phyloP scores from a whole-genome alignment of 805 yeast species.

The Sugiyamaella valdiviana region DNA sequence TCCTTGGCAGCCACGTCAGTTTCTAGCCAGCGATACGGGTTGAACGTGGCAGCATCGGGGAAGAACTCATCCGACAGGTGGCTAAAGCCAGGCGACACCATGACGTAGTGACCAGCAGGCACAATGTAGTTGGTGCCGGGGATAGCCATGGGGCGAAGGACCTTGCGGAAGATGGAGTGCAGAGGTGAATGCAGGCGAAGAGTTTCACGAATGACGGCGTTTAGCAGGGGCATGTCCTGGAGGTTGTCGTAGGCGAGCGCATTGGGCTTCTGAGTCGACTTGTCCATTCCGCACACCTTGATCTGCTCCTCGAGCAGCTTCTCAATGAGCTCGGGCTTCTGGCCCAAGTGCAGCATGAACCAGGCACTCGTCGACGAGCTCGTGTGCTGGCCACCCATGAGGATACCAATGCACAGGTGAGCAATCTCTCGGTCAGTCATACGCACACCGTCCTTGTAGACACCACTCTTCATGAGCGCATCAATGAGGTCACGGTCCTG shows the following conservation, averaged over 20 bases:
- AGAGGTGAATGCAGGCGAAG: slow-evolving; percentile 94
- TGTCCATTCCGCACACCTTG: slow-evolving; percentile 42
- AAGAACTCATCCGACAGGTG: slow-evolving; percentile 70
- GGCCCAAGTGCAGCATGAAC: slow-evolving; percentile 87
- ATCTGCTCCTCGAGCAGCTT: slow-evolving; percentile 71
- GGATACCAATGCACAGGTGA: slow-evolving; percentile 84
- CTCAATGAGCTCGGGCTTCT: slow-evolving; percentile 77
- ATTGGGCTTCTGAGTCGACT: slow-evolving; percentile 32
- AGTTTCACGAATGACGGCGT: slow-evolving; percentile 84
- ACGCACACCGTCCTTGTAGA: slow-evolving; percentile 86
- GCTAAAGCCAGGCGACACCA: slow-evolving; percentile 92
- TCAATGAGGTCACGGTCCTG: slow-evolving; percentile 86
- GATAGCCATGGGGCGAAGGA: slow-evolving; percentile 65
- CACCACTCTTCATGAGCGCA: slow-evolving; percentile 70
- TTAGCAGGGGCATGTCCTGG: slow-evolving; percentile 73
- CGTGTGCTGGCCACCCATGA: slow-evolving; percentile 99
- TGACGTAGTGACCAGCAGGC: slow-evolving; percentile 82
- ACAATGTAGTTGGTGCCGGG: slow-evolving; percentile 76
- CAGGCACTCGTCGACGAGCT: slow-evolving; percentile 95
- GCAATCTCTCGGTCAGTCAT: slow-evolving; percentile 97
- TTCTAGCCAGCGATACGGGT: slow-evolving; percentile 79
- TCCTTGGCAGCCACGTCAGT: slow-evolving; percentile 19
- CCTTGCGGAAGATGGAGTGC: slow-evolving; percentile 93
- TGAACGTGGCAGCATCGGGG: slow-evolving; percentile 64
- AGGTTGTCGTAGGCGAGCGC: slow-evolving; percentile 77